These are phyloP conservation scores for Plasmodium coatneyi DNA, from an alignment of 169 alveolate species.

Conservation along the genomic window DNA sequence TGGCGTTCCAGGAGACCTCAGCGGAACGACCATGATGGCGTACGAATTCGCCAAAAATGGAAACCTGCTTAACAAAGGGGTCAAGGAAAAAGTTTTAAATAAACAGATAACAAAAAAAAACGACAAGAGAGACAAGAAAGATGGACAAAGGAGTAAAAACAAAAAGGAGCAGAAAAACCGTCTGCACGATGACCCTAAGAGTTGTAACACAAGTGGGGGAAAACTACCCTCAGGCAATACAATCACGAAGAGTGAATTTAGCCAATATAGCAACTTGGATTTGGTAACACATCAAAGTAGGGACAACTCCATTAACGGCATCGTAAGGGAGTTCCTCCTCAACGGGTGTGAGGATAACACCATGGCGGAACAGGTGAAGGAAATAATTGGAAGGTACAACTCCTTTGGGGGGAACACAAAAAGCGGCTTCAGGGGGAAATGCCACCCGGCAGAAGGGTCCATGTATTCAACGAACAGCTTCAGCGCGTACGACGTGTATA, in stretches of 20 bases:
- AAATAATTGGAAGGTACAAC: background rate
- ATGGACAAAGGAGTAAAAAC: background rate
- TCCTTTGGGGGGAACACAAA: background rate
- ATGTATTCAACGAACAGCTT: background rate
- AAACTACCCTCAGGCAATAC: background rate
- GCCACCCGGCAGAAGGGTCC: background rate
- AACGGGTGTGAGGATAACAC: background rate
- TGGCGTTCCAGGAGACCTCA: background rate
- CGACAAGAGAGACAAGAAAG: background rate
- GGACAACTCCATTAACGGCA: background rate
- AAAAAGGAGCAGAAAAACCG: background rate
- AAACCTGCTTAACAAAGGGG: background rate
- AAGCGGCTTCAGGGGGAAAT: background rate
- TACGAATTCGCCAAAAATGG: background rate
- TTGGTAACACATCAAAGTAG: background rate
- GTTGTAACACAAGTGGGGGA: background rate
- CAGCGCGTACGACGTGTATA: conserved; percentile 40
- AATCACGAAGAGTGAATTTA: background rate
- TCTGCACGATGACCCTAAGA: background rate
- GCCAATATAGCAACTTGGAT: background rate
- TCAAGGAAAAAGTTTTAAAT: background rate
- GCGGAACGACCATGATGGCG: background rate
- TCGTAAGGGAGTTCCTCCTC: background rate
- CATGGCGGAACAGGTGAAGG: background rate
- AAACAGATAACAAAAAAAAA: background rate